Evolutionary conservation across 2,329 filamentous ascomycete genomes (phyloP).

Genomic region (Fusarium sp.): DNA sequence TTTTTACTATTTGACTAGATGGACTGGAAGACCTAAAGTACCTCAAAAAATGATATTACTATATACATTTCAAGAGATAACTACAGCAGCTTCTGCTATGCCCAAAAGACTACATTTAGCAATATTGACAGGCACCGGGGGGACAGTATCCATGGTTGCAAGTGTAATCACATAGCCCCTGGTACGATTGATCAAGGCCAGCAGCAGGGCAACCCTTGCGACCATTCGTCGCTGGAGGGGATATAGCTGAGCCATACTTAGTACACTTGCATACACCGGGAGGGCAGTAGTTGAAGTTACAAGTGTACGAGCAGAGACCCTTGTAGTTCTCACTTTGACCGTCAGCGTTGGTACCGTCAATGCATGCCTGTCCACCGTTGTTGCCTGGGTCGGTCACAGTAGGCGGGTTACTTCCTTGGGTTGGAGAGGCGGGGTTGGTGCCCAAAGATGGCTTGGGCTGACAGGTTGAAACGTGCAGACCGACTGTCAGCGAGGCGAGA

Average conservation of each 20-base stretch:
- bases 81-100: too few relatives aligned
- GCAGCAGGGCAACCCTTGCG: conserved; percentile 51
- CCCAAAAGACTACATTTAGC: not conserved
- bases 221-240: conserved; percentile 45
- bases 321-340: conserved; percentile 51
- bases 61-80: too few relatives aligned
- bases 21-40: too few relatives aligned
- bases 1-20: too few relatives aligned
- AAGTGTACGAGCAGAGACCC: conserved; percentile 54
- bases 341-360: conserved; percentile 47
- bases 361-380: conserved; percentile 38
- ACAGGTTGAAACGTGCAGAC: conserved; percentile 50
- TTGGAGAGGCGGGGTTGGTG: conserved; percentile 50
- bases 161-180: conserved; percentile 60
- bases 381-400: conserved; percentile 5
- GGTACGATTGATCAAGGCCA: conserved; percentile 54
- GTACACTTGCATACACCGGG: conserved; percentile 52
- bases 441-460: conserved; percentile 50
- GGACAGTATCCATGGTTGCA: conserved; percentile 63
- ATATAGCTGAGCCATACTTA: conserved; percentile 48
- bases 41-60: too few relatives aligned
- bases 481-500: conserved; percentile 46
- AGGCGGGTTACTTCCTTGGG: conserved; percentile 51
- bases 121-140: conserved; percentile 46
- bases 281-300: conserved; percentile 51